These are phyloP conservation scores for Rhexocercosporidium sp. DNA, from an alignment of 2,329 filamentous ascomycete genomes.

Conservation along the genomic window DNA sequence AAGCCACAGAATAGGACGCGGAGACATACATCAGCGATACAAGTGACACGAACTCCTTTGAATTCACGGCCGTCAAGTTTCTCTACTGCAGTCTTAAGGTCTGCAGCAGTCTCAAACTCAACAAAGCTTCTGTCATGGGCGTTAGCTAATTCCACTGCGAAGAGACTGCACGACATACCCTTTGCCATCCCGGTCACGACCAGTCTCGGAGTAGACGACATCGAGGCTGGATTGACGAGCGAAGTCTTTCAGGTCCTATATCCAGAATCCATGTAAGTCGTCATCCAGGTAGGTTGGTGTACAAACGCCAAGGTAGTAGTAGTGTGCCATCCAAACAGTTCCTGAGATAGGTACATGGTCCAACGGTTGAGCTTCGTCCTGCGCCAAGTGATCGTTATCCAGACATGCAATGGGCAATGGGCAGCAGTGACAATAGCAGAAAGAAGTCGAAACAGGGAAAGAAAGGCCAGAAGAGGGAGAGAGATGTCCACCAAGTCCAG, in stretches of 20 bases:
- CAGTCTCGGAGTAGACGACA: conserved; percentile 97
- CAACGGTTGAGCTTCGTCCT: conserved; percentile 37
- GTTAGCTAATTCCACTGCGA: conserved; percentile 24
- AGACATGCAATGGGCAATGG: conserved; percentile 36
- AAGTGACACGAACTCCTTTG: conserved; percentile 86
- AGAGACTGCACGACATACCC: conserved; percentile 66
- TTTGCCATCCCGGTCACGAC: conserved; percentile 88
- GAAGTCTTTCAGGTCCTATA: conserved; percentile 99
- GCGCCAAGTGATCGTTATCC: conserved; percentile 37
- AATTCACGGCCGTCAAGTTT: conserved; percentile 94
- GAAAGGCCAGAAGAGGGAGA: conserved; percentile 38
- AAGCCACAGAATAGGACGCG: conserved; percentile 27
- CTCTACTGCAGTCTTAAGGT: conserved; percentile 89
- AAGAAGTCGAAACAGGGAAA: conserved; percentile 41
- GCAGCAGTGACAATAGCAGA: conserved; percentile 40
- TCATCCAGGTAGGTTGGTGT: conserved; percentile 43
- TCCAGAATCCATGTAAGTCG: conserved; percentile 82
- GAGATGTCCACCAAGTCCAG: conserved; percentile 38
- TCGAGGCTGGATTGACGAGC: conserved; percentile 95
- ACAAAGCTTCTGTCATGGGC: conserved; percentile 72
- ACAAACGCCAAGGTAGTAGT: conserved; percentile 36
- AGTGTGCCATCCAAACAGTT: conserved; percentile 39
- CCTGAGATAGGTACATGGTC: conserved; percentile 38
- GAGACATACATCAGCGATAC: conserved; percentile 79
- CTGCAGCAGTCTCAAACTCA: conserved; percentile 92